phyloP scores from a whole-genome alignment of 495 filamentous ascomycete genomes.

The Lophiostoma macrostomum region DNA sequence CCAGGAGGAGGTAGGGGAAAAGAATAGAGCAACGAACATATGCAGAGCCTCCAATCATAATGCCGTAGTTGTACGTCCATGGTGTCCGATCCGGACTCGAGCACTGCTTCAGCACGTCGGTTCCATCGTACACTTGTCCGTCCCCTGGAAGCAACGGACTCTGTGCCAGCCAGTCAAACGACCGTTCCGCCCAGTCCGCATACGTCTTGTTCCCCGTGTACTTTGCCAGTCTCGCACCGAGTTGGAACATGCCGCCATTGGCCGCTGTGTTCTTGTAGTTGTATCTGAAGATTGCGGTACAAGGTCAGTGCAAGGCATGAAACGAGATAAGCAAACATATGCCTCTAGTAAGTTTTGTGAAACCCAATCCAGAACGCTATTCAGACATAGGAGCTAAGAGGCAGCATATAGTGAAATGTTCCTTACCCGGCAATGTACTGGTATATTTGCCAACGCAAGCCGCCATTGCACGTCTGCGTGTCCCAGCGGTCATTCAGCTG shows the following conservation, averaged over 20 bases:
- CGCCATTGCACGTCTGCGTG: constrained; percentile 60
- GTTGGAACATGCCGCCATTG: constrained; percentile 77
- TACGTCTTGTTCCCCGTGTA: constrained; percentile 80
- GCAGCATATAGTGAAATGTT: too few relatives aligned
- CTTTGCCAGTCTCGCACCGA: constrained; percentile 69
- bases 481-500: constrained; percentile 61
- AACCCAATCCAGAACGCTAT: too few relatives aligned
- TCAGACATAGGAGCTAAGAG: too few relatives aligned
- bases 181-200: constrained; percentile 68
- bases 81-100: constrained; percentile 7
- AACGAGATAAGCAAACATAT: too few relatives aligned
- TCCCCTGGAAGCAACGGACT: constrained; percentile 49
- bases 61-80: constrained; percentile 61
- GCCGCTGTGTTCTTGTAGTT: constrained; percentile 79
- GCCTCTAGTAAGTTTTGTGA: too few relatives aligned
- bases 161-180: constrained; percentile 66
- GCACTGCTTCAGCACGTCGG: constrained; percentile 5
- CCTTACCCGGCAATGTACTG: constrained; percentile 73
- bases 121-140: constrained; percentile 10
- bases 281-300: too few relatives aligned
- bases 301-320: too few relatives aligned
- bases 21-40: constrained; percentile 53
- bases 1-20: constrained; percentile 23
- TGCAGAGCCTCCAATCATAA: constrained; percentile 64
- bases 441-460: constrained; percentile 83